These are phyloP conservation scores for Diaporthe caulivora DNA, from an alignment of 2,329 filamentous ascomycete genomes.

Conservation along the genomic window DNA sequence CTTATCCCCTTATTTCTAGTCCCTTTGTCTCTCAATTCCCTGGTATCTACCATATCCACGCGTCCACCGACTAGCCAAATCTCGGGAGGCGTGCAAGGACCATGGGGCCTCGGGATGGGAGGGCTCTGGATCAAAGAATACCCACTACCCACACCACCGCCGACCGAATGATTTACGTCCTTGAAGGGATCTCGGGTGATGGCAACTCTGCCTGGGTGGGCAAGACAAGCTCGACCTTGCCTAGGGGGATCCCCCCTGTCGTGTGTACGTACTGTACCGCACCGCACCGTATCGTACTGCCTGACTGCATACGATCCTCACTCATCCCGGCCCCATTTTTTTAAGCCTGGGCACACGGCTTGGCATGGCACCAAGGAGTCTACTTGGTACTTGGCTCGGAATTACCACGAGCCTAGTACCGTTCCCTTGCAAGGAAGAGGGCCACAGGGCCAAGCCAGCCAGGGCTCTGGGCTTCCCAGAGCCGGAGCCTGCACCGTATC, in stretches of 20 bases:
- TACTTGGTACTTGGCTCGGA: conserved; percentile 35
- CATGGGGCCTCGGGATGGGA: conserved; percentile 15
- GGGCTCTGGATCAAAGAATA: conserved; percentile 25
- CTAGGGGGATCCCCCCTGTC: conserved; percentile 8
- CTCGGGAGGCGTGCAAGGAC: conserved; percentile 25
- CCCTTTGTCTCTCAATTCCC: conserved; percentile 1
- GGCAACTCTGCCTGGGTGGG: conserved; percentile 22
- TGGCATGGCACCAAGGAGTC: conserved; percentile 31
- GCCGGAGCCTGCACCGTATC: conserved; percentile 1
- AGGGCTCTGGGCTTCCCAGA: not conserved
- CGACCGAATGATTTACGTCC: conserved; percentile 7
- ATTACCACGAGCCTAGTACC: conserved; percentile 22
- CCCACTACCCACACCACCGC: conserved; percentile 14
- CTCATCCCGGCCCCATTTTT: conserved; percentile 28
- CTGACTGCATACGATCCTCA: conserved; percentile 27
- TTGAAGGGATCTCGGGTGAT: conserved; percentile 11
- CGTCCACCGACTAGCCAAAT: conserved; percentile 30
- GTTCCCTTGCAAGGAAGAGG: conserved; percentile 30
- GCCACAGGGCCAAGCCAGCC: conserved; percentile 25
- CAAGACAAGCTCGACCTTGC: conserved; percentile 29
- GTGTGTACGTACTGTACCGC: conserved; percentile 4
- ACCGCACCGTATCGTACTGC: conserved; percentile 11
- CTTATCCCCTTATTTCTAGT: conserved; percentile 5
- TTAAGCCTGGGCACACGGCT: conserved; percentile 28
- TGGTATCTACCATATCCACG: conserved; percentile 21